Evolutionary conservation across 2,329 filamentous ascomycete genomes (phyloP).

Genomic region (Tolypocladium pustulatum): DNA sequence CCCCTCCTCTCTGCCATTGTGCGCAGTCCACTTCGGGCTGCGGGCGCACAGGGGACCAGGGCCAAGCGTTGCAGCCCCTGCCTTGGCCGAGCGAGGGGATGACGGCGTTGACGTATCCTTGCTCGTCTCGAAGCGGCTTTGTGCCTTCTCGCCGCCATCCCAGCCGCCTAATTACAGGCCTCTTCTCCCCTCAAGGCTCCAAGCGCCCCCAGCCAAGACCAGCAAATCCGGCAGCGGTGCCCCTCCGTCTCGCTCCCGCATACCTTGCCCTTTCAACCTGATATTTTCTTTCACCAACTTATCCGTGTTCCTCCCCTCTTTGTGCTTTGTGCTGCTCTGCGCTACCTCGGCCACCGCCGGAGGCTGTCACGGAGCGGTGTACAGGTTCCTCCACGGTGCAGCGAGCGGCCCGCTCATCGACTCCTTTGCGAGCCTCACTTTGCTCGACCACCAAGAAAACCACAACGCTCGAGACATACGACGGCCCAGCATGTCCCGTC

Average conservation of each 20-base stretch:
- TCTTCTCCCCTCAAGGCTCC: not conserved
- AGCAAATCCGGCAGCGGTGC: not conserved
- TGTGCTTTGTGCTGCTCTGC: not conserved
- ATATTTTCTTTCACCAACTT: too few species aligned
- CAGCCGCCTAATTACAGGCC: not conserved
- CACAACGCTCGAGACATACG: not conserved
- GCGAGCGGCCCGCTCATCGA: not conserved
- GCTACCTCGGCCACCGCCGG: not conserved
- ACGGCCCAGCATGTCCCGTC: slow-evolving; percentile 9
- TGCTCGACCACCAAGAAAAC: too few species aligned
- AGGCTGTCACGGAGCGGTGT: not conserved
- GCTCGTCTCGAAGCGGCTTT: not conserved
- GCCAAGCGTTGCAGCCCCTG: not conserved
- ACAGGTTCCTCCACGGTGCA: not conserved
- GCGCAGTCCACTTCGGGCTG: not conserved
- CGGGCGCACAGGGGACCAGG: not conserved
- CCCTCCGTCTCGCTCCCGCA: not conserved
- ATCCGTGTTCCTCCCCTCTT: not conserved
- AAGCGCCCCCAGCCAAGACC: not conserved
- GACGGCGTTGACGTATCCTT: not conserved
- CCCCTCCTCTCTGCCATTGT: not conserved
- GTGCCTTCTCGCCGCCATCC: not conserved
- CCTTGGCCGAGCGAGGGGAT: not conserved
- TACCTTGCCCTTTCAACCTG: too few species aligned
- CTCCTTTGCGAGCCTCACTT: not conserved